These are phyloP conservation scores for Mycosarcoma maydis DNA, from an alignment of 1,284 basidiomycete species.

Conservation along the genomic window DNA sequence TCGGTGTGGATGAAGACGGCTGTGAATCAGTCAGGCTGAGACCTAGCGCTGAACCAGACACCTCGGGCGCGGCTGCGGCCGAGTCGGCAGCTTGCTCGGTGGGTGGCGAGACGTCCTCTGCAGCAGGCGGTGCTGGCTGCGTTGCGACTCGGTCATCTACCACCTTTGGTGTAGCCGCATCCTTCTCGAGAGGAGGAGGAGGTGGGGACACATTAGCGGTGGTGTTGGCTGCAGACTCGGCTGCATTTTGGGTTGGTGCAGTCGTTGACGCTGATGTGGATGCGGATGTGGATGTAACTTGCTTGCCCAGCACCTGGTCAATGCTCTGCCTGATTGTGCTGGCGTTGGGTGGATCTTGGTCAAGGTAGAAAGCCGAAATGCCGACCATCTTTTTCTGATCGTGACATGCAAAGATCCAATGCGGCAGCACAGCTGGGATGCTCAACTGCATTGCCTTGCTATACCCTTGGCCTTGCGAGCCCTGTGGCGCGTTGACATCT, in stretches of 20 bases:
- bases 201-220: slow-evolving; percentile 18
- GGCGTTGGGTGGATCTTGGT: slow-evolving; percentile 61
- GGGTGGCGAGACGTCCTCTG: slow-evolving; percentile 8
- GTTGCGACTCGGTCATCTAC: neutral
- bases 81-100: slow-evolving; percentile 1
- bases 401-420: slow-evolving; percentile 66
- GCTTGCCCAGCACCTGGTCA: slow-evolving; percentile 28
- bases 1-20: slow-evolving; percentile 8
- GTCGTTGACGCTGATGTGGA: slow-evolving; percentile 2
- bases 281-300: neutral
- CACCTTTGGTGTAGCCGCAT: slow-evolving; percentile 1
- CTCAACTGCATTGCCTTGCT: slow-evolving; percentile 63
- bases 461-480: slow-evolving; percentile 38
- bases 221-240: neutral
- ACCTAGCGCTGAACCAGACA: slow-evolving; percentile 26
- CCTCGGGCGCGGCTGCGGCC: slow-evolving; percentile 1
- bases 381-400: slow-evolving; percentile 64
- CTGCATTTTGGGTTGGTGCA: slow-evolving; percentile 3
- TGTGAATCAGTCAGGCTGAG: slow-evolving; percentile 9
- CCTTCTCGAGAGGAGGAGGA: slow-evolving; percentile 31
- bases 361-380: slow-evolving; percentile 63
- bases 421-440: slow-evolving; percentile 64
- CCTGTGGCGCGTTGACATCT: slow-evolving; percentile 22
- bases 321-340: slow-evolving; percentile 43
- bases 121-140: slow-evolving; percentile 7